Evolutionary conservation across 2,329 filamentous ascomycete species (phyloP), one percentile per base, ranked within the genome.

Genomic region (Fusarium nurragi): DNA sequence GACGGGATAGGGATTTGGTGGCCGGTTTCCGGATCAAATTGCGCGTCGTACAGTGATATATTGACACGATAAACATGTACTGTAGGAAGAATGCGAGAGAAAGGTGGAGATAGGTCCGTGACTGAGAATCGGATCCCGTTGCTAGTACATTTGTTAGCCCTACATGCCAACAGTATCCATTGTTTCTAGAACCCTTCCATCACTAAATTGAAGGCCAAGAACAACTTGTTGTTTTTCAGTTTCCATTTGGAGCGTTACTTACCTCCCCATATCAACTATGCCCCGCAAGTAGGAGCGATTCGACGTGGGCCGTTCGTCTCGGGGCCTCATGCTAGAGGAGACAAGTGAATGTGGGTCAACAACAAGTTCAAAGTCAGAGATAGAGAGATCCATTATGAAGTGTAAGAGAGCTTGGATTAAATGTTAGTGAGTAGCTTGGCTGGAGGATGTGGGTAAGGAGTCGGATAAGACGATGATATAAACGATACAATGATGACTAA

Each of bases 181-280:
- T 5, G 3, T 21, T 5, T 11, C 6, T 26, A 44, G 18, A 13
- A 6, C n/a, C 12, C n/a, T 6, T 43, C 14, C 18, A 30, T 28
- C 4, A 28, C 28, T 43, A 19, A n/a, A 19, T 10, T 43, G 16
- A 28, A 21, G 16, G 11, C 7, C 7, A 46, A 1, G 19, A 12
- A 32, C 16, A 36, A 7, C 12, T 22, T 18, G 5, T 4, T 18
- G 14, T 40, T 3, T 18, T 21, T 53, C 19, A 13, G 7, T 30
- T 8, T 23, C 13, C 16, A n/a, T 28, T 1, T 11, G n/a, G 4
- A 36, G 26, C 5, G 13, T 22, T 10, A 19, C 45, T 22, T 48
- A 57, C 63, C 63, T 66, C 18, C 56, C 63, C 60, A 66, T 66
- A 10, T 66, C 63, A 38, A 65, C 60, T 18, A 66, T 6, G 4